Percentiles rank a stretch among this genome's conserved stretches.
Conservation (phyloP, 495 filamentous ascomycete species). For the Penicillium steckii region DNA sequence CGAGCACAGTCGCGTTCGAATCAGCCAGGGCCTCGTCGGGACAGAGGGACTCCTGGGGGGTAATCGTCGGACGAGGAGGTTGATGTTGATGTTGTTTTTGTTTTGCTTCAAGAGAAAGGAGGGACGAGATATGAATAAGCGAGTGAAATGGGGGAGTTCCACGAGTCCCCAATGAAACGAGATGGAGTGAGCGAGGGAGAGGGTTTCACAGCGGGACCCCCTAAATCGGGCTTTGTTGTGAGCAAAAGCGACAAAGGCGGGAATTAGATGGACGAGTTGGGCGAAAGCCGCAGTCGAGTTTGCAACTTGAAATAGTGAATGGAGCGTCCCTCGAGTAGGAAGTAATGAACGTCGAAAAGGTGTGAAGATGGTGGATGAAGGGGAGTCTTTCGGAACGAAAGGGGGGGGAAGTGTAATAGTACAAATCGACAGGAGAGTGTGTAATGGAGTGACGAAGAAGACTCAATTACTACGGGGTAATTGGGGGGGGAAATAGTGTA, state of each 20-base stretch:
- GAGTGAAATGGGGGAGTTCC: conserved; percentile 1
- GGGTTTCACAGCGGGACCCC: conserved; percentile 4
- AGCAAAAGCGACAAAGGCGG: neutral
- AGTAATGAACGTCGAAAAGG: neutral
- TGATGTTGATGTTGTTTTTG: too few species aligned
- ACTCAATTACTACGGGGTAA: too few species aligned
- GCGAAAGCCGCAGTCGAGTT: conserved; percentile 8
- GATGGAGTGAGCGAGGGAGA: conserved; percentile 1
- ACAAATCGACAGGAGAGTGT: too few species aligned
- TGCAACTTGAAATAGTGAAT: neutral
- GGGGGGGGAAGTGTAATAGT: too few species aligned
- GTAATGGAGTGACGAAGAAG: too few species aligned
- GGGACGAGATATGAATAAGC: neutral
- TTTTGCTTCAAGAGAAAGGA: neutral
- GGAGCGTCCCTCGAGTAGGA: conserved; percentile 1
- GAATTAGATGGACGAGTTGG: neutral
- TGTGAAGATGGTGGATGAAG: neutral
- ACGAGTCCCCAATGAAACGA: conserved; percentile 2
- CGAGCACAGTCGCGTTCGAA: neutral
- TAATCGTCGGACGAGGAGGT: neutral
- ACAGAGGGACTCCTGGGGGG: neutral
- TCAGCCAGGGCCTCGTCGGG: neutral
- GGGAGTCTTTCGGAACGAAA: neutral
- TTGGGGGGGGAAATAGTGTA: too few species aligned
- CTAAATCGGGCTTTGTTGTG: conserved; percentile 13